Percentiles rank a stretch among this genome's conserved stretches.
These are phyloP conservation scores for Carallia pectinifolia DNA, from an alignment of 345 rosid genomes.

Conservation along the genomic window DNA sequence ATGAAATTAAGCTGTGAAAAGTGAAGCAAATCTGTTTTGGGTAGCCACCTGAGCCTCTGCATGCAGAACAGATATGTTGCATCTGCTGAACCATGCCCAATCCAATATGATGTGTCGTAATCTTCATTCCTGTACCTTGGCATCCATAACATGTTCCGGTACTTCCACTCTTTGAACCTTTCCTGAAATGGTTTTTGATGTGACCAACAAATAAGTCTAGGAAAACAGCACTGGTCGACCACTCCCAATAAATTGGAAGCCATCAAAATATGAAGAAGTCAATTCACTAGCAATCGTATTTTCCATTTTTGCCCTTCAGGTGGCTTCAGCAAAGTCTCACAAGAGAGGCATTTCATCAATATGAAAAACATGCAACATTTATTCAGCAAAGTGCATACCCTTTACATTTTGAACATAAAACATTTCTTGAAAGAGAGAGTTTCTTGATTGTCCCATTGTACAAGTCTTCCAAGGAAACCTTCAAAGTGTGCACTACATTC, in stretches of 20 bases:
- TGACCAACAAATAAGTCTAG: not conserved
- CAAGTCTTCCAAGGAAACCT: conserved; percentile 58
- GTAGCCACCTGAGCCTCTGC: conserved; percentile 48
- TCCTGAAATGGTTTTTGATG: conserved; percentile 29
- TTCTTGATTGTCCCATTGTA: conserved; percentile 63
- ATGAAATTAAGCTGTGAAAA: not conserved
- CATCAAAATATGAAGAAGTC: too few species aligned
- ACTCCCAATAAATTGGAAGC: not conserved
- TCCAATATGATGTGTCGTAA: conserved; percentile 45
- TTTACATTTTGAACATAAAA: conserved; percentile 54
- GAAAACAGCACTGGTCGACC: not conserved
- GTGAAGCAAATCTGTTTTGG: not conserved
- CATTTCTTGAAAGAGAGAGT: conserved; percentile 52
- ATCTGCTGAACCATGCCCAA: conserved; percentile 55
- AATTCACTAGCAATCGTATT: too few species aligned
- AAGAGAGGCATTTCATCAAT: not conserved
- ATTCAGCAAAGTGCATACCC: conserved; percentile 34
- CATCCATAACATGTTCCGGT: conserved; percentile 49
- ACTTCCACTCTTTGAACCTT: conserved; percentile 58
- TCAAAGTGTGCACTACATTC: conserved; percentile 49
- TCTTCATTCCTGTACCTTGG: conserved; percentile 59
- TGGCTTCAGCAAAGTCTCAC: not conserved
- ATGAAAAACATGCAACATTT: not conserved
- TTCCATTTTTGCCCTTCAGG: too few species aligned
- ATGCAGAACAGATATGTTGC: conserved; percentile 59